phyloP scores from a whole-genome alignment of 225 moss, liverwort and hornwort genomes.

The Neckera pumila region DNA sequence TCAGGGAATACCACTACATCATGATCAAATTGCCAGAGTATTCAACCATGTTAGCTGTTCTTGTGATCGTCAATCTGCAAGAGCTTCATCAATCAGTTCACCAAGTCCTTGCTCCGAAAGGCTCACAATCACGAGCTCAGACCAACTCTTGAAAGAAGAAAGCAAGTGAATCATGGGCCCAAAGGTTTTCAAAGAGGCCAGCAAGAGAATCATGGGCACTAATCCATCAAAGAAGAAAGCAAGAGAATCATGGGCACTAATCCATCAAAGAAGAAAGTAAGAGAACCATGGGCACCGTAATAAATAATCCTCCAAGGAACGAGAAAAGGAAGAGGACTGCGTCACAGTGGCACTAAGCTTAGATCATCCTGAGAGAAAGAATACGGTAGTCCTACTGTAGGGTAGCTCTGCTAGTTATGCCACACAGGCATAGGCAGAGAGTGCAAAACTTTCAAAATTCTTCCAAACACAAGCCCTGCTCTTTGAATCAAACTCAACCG shows the following conservation, averaged over 20 bases:
- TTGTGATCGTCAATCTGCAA: neutral
- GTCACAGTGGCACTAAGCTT: neutral
- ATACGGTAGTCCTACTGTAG: neutral
- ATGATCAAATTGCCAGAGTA: constrained; percentile 15
- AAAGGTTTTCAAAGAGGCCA: neutral
- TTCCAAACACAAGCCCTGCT: neutral
- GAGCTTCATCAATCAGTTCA: neutral
- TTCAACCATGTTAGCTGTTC: constrained; percentile 4
- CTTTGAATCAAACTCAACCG: neutral
- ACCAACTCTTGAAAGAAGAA: neutral
- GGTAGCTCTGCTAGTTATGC: neutral
- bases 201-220: neutral
- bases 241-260: neutral
- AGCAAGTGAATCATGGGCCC: neutral
- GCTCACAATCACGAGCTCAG: neutral
- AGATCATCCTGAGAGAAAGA: neutral
- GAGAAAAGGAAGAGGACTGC: neutral
- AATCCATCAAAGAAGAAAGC: neutral
- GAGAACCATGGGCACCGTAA: neutral
- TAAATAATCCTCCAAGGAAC: neutral
- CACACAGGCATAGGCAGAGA: neutral
- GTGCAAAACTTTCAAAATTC: neutral
- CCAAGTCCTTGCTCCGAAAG: neutral
- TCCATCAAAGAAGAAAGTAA: neutral
- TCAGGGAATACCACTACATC: constrained; percentile 1